These are phyloP conservation scores for Heliophila coronopifolia DNA, from an alignment of 441 rosid species.

Conservation along the genomic window DNA sequence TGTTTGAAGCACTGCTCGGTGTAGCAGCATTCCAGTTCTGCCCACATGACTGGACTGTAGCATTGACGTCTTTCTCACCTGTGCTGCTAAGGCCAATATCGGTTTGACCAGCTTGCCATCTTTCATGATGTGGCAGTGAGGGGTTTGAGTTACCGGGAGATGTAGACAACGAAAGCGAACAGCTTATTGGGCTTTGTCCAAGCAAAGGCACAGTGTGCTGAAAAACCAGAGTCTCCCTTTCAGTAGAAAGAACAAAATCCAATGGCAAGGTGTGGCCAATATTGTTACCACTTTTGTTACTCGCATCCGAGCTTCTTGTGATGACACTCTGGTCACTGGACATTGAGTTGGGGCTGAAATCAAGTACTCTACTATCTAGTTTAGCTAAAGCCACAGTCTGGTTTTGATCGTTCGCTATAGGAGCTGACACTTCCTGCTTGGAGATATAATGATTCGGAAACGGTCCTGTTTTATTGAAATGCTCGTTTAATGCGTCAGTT, in stretches of 20 bases:
- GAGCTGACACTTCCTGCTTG: constrained; percentile 30
- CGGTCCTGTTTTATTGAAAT: constrained; percentile 24
- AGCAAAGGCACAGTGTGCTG: constrained; percentile 31
- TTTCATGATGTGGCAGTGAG: constrained; percentile 26
- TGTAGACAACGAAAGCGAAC: constrained; percentile 37
- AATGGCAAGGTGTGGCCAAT: constrained; percentile 34
- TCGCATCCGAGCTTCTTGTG: constrained; percentile 35
- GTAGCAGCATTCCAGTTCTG: constrained; percentile 58
- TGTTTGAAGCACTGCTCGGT: constrained; percentile 35
- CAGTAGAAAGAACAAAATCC: constrained; percentile 33
- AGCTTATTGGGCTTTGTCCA: constrained; percentile 37
- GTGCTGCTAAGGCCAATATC: constrained; percentile 25
- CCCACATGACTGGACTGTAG: constrained; percentile 47
- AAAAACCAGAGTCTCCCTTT: constrained; percentile 27
- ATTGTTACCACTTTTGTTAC: constrained; percentile 33
- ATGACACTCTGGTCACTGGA: constrained; percentile 37
- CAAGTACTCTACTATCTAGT: constrained; percentile 36
- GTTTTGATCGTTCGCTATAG: constrained; percentile 32
- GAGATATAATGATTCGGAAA: constrained; percentile 31
- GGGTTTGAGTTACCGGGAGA: constrained; percentile 35
- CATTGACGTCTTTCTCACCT: constrained; percentile 37
- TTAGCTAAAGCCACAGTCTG: constrained; percentile 26
- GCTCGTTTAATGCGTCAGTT: constrained; percentile 62
- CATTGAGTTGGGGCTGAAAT: constrained; percentile 37
- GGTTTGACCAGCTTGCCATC: constrained; percentile 31